Percentiles rank a stretch among this genome's conserved stretches.
Evolutionary conservation across 495 filamentous ascomycete genomes (phyloP).

Genomic region (Lophiostoma macrostomum): DNA sequence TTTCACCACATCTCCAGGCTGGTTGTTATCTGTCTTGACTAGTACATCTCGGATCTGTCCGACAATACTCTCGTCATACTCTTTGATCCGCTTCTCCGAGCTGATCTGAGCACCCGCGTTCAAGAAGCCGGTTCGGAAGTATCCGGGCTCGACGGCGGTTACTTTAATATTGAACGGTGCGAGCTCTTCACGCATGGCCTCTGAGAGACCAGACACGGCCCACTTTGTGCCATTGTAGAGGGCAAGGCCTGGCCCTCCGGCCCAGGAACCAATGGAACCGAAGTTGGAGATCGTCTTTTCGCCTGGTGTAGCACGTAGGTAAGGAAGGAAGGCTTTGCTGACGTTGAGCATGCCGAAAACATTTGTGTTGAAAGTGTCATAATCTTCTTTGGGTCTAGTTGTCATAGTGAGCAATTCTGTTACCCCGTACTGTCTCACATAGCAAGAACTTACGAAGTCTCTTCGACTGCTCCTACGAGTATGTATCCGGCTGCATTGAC

Average conservation of each 20-base stretch:
- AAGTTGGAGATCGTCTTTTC: constrained; percentile 49
- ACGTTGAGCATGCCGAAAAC: constrained; percentile 51
- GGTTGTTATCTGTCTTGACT: constrained; percentile 32
- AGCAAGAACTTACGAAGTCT: constrained; percentile 42
- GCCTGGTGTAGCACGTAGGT: constrained; percentile 43
- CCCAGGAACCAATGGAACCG: constrained; percentile 47
- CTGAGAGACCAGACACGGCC: constrained; percentile 42
- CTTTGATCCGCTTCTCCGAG: constrained; percentile 19
- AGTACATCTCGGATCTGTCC: constrained; percentile 12
- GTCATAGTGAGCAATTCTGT: constrained; percentile 1
- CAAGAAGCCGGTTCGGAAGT: constrained; percentile 49
- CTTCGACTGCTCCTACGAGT: constrained; percentile 42
- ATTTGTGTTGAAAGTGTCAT: constrained; percentile 47
- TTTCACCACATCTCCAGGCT: constrained; percentile 52
- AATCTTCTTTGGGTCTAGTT: constrained; percentile 39
- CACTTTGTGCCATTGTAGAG: constrained; percentile 55
- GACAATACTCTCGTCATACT: constrained; percentile 21
- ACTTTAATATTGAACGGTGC: constrained; percentile 47
- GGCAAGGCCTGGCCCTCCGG: constrained; percentile 41
- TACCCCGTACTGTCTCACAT: background rate
- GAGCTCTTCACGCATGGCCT: constrained; percentile 50
- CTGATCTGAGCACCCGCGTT: constrained; percentile 20
- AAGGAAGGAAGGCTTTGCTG: constrained; percentile 48
- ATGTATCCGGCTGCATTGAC: constrained; percentile 55
- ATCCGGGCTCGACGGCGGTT: constrained; percentile 50